Conservation (phyloP, 176 grass and related monocot species). For the Eleusine coracana region DNA sequence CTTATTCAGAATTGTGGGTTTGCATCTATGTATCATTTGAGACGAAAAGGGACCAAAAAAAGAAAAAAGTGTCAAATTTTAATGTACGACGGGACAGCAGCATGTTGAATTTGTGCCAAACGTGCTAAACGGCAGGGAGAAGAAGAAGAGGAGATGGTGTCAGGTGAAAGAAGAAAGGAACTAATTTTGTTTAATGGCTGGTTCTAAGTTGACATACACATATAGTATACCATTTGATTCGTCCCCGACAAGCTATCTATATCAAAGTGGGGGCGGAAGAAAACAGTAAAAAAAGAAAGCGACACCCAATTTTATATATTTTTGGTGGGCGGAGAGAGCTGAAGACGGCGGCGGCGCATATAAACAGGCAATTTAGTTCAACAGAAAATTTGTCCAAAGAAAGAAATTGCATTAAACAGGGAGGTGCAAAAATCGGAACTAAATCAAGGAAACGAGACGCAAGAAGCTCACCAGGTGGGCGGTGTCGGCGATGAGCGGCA, state of each 20-base stretch:
- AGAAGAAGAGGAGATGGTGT: neutral
- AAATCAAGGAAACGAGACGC: neutral
- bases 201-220: conserved; percentile 12
- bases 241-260: conserved; percentile 26
- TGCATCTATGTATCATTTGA: neutral
- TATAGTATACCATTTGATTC: conserved; percentile 13
- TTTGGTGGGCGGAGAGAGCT: neutral
- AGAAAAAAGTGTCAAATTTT: neutral
- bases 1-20: conserved; percentile 5
- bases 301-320: conserved; percentile 1
- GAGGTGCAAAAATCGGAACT: too few relatives aligned
- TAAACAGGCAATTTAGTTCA: neutral
- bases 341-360: conserved; percentile 16
- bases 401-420: neutral
- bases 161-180: neutral
- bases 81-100: neutral
- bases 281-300: conserved; percentile 12
- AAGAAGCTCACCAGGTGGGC: conserved; percentile 49
- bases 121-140: neutral
- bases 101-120: neutral
- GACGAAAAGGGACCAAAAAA: too few relatives aligned
- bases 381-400: neutral
- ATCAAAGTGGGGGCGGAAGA: conserved; percentile 10
- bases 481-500: conserved; percentile 6
- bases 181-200: neutral